Evolutionary conservation across 108 stramenopile genomes (phyloP).

Genomic region (Epithemia pelagica): DNA sequence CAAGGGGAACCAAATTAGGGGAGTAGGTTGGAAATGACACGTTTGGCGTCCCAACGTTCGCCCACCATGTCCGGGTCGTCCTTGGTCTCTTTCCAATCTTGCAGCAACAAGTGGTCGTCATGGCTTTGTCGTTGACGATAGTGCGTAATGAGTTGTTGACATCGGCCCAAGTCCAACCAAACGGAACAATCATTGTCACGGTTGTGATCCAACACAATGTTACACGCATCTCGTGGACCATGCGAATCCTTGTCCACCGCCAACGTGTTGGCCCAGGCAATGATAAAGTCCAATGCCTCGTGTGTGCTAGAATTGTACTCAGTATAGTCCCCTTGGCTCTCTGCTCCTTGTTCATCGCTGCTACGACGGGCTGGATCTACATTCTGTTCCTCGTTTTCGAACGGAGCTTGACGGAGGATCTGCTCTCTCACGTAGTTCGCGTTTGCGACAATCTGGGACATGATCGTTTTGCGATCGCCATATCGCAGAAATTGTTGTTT

Average conservation of each 20-base stretch:
- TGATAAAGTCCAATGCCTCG: background rate
- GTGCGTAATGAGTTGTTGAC: conserved; percentile 30
- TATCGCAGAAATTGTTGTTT: conserved; percentile 7
- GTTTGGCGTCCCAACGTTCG: too few relatives aligned
- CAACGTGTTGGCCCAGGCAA: background rate
- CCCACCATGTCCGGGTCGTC: too few relatives aligned
- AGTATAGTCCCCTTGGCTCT: conserved; percentile 9
- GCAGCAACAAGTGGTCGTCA: too few relatives aligned
- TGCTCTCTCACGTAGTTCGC: background rate
- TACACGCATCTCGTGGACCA: conserved; percentile 13
- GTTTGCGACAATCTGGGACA: background rate
- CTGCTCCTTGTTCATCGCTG: conserved; percentile 13
- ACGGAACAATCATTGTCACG: conserved; percentile 12
- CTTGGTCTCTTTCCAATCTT: too few relatives aligned
- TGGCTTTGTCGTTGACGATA: too few relatives aligned
- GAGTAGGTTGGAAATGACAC: too few relatives aligned
- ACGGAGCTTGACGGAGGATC: conserved; percentile 2
- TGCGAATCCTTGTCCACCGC: conserved; percentile 6
- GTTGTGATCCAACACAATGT: conserved; percentile 2
- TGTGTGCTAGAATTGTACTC: background rate
- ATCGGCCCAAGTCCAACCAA: conserved; percentile 37
- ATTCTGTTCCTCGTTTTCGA: too few relatives aligned
- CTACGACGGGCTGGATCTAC: too few relatives aligned
- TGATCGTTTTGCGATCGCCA: conserved; percentile 15
- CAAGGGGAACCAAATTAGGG: too few relatives aligned